Evolutionary conservation across 2,329 filamentous ascomycete species (phyloP), one percentile per base, ranked within the genome.

Genomic region (Sclerotinia glacialis): DNA sequence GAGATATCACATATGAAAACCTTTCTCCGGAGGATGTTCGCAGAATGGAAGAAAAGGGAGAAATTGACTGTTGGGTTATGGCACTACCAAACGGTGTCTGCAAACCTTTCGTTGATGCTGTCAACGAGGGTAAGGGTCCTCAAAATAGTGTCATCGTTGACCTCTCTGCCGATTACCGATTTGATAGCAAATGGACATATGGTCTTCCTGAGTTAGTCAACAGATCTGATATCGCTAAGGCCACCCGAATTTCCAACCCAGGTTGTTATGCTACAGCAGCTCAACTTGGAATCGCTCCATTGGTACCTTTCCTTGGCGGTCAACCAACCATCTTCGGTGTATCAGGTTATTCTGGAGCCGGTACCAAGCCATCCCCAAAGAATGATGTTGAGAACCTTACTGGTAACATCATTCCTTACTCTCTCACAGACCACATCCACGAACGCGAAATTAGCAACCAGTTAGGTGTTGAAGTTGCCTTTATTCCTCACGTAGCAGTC

Each of bases 21-120:
- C 83, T 98, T 54, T 88, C 86, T 66, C 86, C 92, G 8, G 94
- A 98, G 71, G 94, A 98, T 72, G 89, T 97, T 16, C 87, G 88
- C 70, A 85, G 88, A 67, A 92, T 98, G 86, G 91, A 95, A 69
- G 88, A 90, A 77, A 87, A 89, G 42, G 90, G 91, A 62, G 86
- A 93, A 74, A 88, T 98, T 60, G 94, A 98, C 80, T 95, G 91
- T 80, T 98, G 93, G 93, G 91, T 98, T 54, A 95, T 98, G 91
- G 95, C 95, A 46, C 86, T 98, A 40, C 95, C 94, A 54, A 99
- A 98, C 76, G 91, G 92, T 69, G 92, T 97, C 60, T 97, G 92
- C 86, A 91, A 93, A 80, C 93, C 95, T 0, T 99, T 90, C 72
- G 90, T 98, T 12, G 92, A 98, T 70, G 94, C 94, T 9, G 86